Conservation (phyloP, 768 basidiomycete species). For the Suillus sp. region DNA sequence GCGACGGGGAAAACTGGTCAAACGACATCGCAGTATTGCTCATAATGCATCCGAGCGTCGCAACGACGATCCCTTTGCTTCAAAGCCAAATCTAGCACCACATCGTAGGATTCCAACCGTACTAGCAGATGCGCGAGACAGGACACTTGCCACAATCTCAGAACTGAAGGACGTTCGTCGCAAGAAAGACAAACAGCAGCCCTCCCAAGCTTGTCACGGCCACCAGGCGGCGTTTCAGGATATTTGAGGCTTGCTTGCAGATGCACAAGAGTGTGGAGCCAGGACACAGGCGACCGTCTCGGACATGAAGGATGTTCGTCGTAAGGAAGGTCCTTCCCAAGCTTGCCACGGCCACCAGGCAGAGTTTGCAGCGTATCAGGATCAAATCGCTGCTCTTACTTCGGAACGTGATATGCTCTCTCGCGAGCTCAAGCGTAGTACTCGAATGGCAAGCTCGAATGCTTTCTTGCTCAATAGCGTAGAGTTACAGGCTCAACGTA, state of each 20-base stretch:
- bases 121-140: slow-evolving; percentile 3
- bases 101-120: neutral
- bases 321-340: neutral
- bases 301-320: neutral
- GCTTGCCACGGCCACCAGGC: neutral
- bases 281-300: neutral
- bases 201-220: neutral
- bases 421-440: slow-evolving; percentile 1
- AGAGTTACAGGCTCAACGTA: neutral
- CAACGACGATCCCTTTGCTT: neutral
- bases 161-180: neutral
- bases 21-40: neutral
- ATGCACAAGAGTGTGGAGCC: neutral
- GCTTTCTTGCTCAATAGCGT: neutral
- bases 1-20: neutral
- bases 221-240: neutral
- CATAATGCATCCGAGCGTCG: neutral
- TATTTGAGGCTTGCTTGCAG: neutral
- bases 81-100: neutral
- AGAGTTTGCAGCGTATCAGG: neutral
- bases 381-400: neutral
- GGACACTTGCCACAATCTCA: neutral
- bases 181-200: neutral
- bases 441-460: slow-evolving; percentile 2
- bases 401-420: slow-evolving; percentile 1